Base-by-base conservation (phyloP, 2,329 filamentous ascomycete species). In the Podosphaera xanthii region DNA sequence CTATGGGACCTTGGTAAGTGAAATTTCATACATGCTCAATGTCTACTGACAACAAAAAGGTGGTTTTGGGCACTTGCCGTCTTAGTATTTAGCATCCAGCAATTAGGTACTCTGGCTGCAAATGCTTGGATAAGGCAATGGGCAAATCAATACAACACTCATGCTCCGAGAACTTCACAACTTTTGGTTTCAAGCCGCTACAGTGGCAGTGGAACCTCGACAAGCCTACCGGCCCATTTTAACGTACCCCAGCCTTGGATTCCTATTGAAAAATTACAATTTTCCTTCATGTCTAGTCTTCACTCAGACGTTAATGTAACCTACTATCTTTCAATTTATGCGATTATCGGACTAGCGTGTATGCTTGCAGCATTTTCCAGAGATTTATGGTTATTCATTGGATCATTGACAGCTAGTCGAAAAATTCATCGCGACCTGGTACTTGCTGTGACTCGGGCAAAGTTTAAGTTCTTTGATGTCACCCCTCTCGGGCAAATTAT, bases 401-500 rank as follows among this genome's bases (percentile, higher is more conserved):
- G 92, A 2, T 96, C 92, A 4, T 75, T 97, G 54, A 84, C 83
- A 34, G 92, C 92, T 2, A 97, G 92, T 34, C 84, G 80, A 74
- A 83, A 82, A 64, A 81, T 98, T 30, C 92, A 98, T 69, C 77
- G 83, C 64, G 76, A 79, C 42, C 75, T 98, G 59, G 84, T 98
- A 69, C 77, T 80, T 35, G 77, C 85, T 1, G 82, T 98, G 33
- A 85, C 87, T 12, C 82, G 90, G 64, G 92, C 92, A 36, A 91
- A 89, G 69, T 97, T 98, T 76, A 89, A 87, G 69, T 98, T 98
- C 74, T 98, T 98, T 67, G 92, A 98, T 68, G 86, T 91, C 0
- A 98, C 92, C 0, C 92, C 92, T 2, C 79, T 97, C 0, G 92
- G 92, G 10, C 91, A 96, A 71, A 77, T 98, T 67, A 97, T 97